Percentiles rank a stretch among this genome's conserved stretches.
phyloP scores from a whole-genome alignment of 139 green algal species.

The Micractinium conductrix region DNA sequence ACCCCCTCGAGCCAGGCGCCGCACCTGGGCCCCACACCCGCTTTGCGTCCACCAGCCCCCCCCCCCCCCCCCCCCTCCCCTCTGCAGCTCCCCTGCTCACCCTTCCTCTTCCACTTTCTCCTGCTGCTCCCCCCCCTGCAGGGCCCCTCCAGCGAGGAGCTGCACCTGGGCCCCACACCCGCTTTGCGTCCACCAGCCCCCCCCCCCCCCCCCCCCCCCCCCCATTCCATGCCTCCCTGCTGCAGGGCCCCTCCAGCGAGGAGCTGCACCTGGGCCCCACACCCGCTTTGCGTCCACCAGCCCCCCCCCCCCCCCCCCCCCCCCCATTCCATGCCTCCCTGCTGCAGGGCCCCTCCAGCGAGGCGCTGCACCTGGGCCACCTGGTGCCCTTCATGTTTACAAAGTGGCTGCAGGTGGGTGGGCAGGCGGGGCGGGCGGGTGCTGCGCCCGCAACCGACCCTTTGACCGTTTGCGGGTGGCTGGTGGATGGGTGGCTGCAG shows the following conservation, averaged over 20 bases:
- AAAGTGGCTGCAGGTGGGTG: slow-evolving; percentile 84
- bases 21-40: slow-evolving; percentile 96
- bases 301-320: no score
- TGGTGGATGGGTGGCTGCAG: no score
- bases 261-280: slow-evolving; percentile 97
- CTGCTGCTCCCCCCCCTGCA: background rate
- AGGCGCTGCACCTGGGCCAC: slow-evolving; percentile 97
- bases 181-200: slow-evolving; percentile 78
- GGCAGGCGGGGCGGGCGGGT: background rate
- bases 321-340: no score
- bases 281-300: slow-evolving; percentile 86
- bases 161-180: slow-evolving; percentile 97
- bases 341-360: slow-evolving; percentile 89
- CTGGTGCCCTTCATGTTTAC: slow-evolving; percentile 98
- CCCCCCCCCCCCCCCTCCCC: no score
- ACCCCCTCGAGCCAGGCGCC: slow-evolving; percentile 95
- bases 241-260: slow-evolving; percentile 93
- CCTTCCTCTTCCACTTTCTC: slow-evolving; percentile 85
- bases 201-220: no score
- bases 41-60: slow-evolving; percentile 73
- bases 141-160: slow-evolving; percentile 94
- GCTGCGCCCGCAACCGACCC: background rate
- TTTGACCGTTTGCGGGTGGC: no score
- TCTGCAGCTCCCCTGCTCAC: no score
- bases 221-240: no score